Conservation (phyloP, 2,329 filamentous ascomycete genomes). For the Stagonosporopsis rhizophila region DNA sequence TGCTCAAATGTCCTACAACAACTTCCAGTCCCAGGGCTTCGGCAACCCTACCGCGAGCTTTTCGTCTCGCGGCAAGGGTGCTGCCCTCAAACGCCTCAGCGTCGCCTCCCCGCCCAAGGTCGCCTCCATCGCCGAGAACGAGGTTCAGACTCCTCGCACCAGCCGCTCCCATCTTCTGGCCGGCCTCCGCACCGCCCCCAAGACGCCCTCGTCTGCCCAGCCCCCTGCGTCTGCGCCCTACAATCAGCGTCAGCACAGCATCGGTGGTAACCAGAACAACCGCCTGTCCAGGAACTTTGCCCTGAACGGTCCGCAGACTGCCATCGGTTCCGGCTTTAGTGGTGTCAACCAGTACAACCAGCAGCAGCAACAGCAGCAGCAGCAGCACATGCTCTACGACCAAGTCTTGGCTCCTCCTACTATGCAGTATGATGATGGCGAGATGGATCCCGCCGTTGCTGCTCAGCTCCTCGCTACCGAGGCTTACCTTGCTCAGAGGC, state of each 20-base stretch:
- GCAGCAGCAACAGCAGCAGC: constrained; percentile 47
- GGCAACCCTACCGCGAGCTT: constrained; percentile 80
- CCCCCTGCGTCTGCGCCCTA: constrained; percentile 68
- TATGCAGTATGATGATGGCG: constrained; percentile 72
- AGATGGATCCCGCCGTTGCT: constrained; percentile 86
- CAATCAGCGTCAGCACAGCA: constrained; percentile 60
- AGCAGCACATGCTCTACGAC: constrained; percentile 68
- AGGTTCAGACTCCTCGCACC: constrained; percentile 79
- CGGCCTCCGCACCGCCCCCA: constrained; percentile 90
- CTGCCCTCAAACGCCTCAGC: constrained; percentile 86
- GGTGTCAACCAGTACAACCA: constrained; percentile 53
- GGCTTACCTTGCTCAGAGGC: constrained; percentile 89
- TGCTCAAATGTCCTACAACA: constrained; percentile 97
- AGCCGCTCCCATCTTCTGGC: constrained; percentile 94
- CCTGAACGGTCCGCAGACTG: constrained; percentile 64
- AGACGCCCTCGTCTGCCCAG: constrained; percentile 74
- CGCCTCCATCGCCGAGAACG: constrained; percentile 69
- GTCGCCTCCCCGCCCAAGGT: constrained; percentile 77
- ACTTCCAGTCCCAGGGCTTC: constrained; percentile 70
- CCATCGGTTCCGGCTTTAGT: constrained; percentile 62
- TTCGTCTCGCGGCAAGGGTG: constrained; percentile 82
- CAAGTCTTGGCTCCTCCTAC: constrained; percentile 86
- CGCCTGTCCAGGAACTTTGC: constrained; percentile 56
- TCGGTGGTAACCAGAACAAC: constrained; percentile 45
- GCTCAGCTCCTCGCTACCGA: constrained; percentile 91